Base-by-base conservation (phyloP, 2,329 filamentous ascomycete genomes). In the Ophiostoma perfectum region DNA sequence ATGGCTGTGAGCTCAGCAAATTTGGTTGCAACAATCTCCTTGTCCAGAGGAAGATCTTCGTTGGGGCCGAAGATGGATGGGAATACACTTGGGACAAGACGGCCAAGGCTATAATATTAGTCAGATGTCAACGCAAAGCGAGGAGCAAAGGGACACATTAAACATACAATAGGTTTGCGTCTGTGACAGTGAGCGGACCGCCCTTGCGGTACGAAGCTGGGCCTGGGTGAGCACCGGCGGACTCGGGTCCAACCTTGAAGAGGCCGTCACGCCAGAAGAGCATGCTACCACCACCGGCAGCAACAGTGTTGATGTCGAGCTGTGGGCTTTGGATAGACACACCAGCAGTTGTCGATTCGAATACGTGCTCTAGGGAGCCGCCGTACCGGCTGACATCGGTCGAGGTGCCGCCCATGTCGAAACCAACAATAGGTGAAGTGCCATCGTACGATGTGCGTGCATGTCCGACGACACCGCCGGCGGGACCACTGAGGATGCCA, bases 271-370 rank as follows among this genome's bases (percentile, higher is more conserved):
- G 83, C 81, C 85, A 90, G 75, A 87, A 88, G 0, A 93, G 79
- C 16, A 87, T 81, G 4, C 69, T 69, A 8, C 94, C 4, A 96
- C 81, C 41, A 88, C 83, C 1, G 2, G 93, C 93, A 5, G 93
- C 93, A 0, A 97, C 93, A 0, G 93, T 97, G 77, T 96, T 96
- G 79, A 97, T 97, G 75, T 97, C 92, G 0, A 97, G 83, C 74
- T 96, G 92, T 0, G 93, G 93, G 0, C 90, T 93, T 73, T 96
- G 92, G 27, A 97, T 94, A 0, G 92, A 93, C 0, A 96, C 90
- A 16, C 93, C 93, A 0, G 93, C 93, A 0, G 49, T 71, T 2
- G 86, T 89, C 0, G 87, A 89, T 72, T 89, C 87, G 70, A 90
- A 90, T 3, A 89, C 85, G 72, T 90, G 88, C 70, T 90, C 88